A percentile compares a stretch with the other conserved stretches of the same genome.
Conservation (phyloP, 345 rosid genomes). For the Combretum micranthum region DNA sequence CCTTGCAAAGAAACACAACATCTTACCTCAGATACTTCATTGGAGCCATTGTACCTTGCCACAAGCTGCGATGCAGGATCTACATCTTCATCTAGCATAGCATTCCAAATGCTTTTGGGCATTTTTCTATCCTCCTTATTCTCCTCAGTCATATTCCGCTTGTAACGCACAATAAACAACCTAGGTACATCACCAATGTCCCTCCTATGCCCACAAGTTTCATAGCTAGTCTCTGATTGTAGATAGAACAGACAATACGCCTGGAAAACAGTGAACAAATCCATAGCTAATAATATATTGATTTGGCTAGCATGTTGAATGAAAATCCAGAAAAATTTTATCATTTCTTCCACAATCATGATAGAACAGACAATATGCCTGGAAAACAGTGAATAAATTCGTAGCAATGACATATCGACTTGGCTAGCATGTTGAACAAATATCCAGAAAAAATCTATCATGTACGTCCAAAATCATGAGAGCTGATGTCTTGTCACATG, state of each 20-base stretch:
- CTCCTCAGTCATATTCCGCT: constrained; percentile 59
- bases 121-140: constrained; percentile 28
- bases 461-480: no score
- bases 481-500: no score
- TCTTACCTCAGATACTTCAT: constrained; percentile 60
- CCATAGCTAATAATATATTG: constrained; percentile 2
- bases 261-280: constrained; percentile 30
- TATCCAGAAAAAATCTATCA: no score
- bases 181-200: constrained; percentile 59
- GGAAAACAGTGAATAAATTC: constrained; percentile 19
- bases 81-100: constrained; percentile 41
- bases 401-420: background rate
- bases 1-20: background rate
- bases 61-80: constrained; percentile 93
- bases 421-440: background rate
- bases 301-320: background rate
- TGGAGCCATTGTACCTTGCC: constrained; percentile 69
- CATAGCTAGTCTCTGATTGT: constrained; percentile 69
- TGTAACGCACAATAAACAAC: constrained; percentile 75
- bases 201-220: constrained; percentile 87
- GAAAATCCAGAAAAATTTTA: no score
- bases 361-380: constrained; percentile 88
- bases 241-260: constrained; percentile 85
- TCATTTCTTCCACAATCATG: no score
- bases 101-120: constrained; percentile 48